Base-by-base conservation (phyloP, 2,329 filamentous ascomycete genomes). In the Hymenoscyphus repandus region DNA sequence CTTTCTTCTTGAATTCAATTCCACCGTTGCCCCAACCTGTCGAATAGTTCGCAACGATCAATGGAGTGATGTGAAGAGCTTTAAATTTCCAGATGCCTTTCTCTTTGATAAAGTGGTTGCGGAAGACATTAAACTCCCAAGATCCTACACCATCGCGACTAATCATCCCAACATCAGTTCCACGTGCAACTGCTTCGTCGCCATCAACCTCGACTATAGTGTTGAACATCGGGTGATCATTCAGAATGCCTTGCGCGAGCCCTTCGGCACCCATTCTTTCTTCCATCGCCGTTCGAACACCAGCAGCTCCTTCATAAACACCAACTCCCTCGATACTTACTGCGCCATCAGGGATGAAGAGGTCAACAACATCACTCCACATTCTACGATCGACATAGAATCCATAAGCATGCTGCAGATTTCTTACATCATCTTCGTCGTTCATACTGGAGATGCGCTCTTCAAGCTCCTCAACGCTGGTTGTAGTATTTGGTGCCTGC, bases 301-400 rank as follows among this genome's bases (percentile, higher is more conserved):
- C 43, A 31, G 36, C 20, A 17, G 31, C 9, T 15, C 49, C 49
- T 9, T 3, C 27, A 33, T 41, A 51, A 13, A 7, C 42, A 11
- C 38, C 34, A n/a, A 41, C 11, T 20, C 30, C 49, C n/a, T 41
- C 22, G 2, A 51, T 46, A 11, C 17, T 51, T 13, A 46, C 43
- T 5, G 36, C 38, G 5, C 27, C 22, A 41, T 51, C 42, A 11
- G 49, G 18, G 30, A 41, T 30, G 30, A 51, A 51, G 20, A 51
- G 44, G 37, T 51, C 49, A 7, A 51, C 48, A 12, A 46, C 27
- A 17, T 51, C 43, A 31, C 22, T 41, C 49, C 49, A 51, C 37
- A 47, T 51, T 31, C 42, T 34, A n/a, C 49, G 49, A 42, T 51
- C 43, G 22, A 47, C 43, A 31, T 51, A 51, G 37, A 43, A 47